Conservation (phyloP, 2,329 filamentous ascomycete genomes). For the Byssothecium circinans region DNA sequence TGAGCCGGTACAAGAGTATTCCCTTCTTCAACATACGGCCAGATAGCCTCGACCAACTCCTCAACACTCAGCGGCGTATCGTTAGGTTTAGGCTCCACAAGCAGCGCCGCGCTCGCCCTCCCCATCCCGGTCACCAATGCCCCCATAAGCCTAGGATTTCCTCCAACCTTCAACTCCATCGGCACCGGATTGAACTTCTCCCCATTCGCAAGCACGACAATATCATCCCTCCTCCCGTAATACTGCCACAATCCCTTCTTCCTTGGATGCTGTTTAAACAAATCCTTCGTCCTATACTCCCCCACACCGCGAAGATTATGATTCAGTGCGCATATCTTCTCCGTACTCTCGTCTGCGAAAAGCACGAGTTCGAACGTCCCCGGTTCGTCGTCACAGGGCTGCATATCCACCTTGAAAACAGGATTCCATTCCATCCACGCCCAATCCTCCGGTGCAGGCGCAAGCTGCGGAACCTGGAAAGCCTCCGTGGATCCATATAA, state of each 20-base stretch:
- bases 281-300: conserved; percentile 16
- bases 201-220: conserved; percentile 28
- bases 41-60: conserved; percentile 22
- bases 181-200: conserved; percentile 25
- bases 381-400: conserved; percentile 7
- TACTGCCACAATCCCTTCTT: conserved; percentile 14
- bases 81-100: conserved; percentile 22
- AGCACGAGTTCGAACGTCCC: conserved; percentile 14
- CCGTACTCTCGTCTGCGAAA: conserved; percentile 8
- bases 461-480: conserved; percentile 15
- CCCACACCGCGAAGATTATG: conserved; percentile 10
- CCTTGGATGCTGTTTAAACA: conserved; percentile 9
- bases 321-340: conserved; percentile 13
- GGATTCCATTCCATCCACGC: conserved; percentile 19
- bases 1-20: conserved; percentile 26
- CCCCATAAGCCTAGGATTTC: conserved; percentile 2
- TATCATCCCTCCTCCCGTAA: conserved; percentile 37
- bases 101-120: conserved; percentile 17
- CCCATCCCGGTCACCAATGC: conserved; percentile 27
- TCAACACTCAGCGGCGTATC: background rate
- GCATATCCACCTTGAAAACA: conserved; percentile 15
- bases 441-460: conserved; percentile 14
- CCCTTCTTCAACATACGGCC: conserved; percentile 22
- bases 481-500: conserved; percentile 19
- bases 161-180: conserved; percentile 13